Percentiles rank a stretch among this genome's conserved stretches.
Conservation (phyloP, 495 filamentous ascomycete species). For the Schizothecium vesticola region DNA sequence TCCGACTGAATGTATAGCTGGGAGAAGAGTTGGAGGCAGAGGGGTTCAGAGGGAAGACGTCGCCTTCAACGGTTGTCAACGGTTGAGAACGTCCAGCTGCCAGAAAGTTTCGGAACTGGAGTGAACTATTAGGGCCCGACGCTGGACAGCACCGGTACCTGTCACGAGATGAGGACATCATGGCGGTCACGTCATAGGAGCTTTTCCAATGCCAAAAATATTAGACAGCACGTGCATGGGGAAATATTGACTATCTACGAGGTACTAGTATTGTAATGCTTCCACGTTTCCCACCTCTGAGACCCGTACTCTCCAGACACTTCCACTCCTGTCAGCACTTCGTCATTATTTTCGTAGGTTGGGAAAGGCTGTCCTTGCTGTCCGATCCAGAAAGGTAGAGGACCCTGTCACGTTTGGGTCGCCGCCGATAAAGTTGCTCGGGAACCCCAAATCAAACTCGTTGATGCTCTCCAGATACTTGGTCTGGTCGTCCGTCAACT, state of each 20-base stretch:
- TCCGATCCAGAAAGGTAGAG: conserved; percentile 3
- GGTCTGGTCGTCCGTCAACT: conserved; percentile 52
- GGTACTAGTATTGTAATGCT: not conserved
- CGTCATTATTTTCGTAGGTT: not conserved
- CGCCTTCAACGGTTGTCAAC: no score
- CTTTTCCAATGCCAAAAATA: no score
- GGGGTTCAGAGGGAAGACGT: not conserved
- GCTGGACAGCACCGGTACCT: no score
- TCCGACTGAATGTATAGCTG: not conserved
- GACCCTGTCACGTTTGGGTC: conserved; percentile 23
- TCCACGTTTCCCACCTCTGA: not conserved
- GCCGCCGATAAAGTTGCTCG: conserved; percentile 40
- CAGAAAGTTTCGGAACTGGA: not conserved
- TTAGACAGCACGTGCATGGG: not conserved
- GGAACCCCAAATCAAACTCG: conserved; percentile 51
- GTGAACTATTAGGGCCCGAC: not conserved
- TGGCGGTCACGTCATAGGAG: not conserved
- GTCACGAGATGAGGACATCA: not conserved
- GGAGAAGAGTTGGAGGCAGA: not conserved
- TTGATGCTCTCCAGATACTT: conserved; percentile 48
- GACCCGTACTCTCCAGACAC: not conserved
- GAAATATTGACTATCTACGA: not conserved
- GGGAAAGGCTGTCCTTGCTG: conserved; percentile 3
- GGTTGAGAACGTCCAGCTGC: no score
- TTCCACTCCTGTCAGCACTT: not conserved